These are phyloP conservation scores for Tuber indicum DNA, from an alignment of 495 filamentous ascomycete species.

Conservation along the genomic window DNA sequence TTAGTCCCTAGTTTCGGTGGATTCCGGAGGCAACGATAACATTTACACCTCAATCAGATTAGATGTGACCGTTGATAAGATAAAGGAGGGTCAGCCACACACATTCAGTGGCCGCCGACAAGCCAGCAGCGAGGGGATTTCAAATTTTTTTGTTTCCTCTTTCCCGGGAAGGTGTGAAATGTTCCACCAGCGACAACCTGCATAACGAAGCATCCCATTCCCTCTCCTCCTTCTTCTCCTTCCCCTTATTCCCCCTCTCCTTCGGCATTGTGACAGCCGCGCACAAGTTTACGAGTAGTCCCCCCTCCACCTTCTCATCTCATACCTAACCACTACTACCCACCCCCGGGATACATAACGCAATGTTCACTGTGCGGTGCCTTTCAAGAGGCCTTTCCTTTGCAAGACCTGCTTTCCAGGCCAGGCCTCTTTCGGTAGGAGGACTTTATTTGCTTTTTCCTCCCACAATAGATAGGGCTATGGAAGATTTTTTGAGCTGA, in stretches of 20 bases:
- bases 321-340: slow-evolving; percentile 52
- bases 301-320: slow-evolving; percentile 44
- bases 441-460: slow-evolving; percentile 24
- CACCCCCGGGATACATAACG: slow-evolving; percentile 47
- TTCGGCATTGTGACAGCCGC: slow-evolving; percentile 42
- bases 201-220: slow-evolving; percentile 23
- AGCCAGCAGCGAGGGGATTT: background rate
- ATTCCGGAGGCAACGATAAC: background rate
- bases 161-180: slow-evolving; percentile 19
- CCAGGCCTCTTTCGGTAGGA: slow-evolving; percentile 30
- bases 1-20: background rate
- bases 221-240: slow-evolving; percentile 35
- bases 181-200: slow-evolving; percentile 14
- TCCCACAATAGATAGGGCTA: slow-evolving; percentile 3
- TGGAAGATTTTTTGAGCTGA: slow-evolving; percentile 28
- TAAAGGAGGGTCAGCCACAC: slow-evolving; percentile 11
- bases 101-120: background rate
- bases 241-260: slow-evolving; percentile 28
- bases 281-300: slow-evolving; percentile 38
- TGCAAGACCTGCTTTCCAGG: slow-evolving; percentile 28
- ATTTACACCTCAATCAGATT: background rate
- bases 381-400: slow-evolving; percentile 47
- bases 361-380: slow-evolving; percentile 45
- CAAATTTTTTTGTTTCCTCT: slow-evolving; percentile 12
- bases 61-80: slow-evolving; percentile 12